These are phyloP conservation scores for Neopestalotiopsis rosae DNA, from an alignment of 2,329 filamentous ascomycete species.

Conservation along the genomic window DNA sequence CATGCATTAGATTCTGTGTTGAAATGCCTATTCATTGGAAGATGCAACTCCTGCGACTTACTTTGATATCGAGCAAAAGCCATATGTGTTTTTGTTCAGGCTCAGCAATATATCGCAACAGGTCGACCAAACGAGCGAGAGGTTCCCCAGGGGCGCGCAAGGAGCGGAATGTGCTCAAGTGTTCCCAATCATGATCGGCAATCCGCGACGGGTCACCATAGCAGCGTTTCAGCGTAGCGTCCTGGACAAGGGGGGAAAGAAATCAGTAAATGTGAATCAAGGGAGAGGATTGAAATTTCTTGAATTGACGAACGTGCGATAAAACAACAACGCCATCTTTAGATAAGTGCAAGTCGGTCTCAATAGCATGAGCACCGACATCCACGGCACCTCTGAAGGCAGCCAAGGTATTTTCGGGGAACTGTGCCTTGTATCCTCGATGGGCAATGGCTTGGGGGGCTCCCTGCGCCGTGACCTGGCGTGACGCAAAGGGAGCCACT, in stretches of 20 bases:
- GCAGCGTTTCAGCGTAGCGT: constrained; percentile 78
- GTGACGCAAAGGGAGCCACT: not conserved
- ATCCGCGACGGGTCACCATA: constrained; percentile 78
- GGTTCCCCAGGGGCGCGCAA: constrained; percentile 68
- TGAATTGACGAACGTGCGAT: constrained; percentile 66
- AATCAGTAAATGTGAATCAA: no score
- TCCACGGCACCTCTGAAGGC: constrained; percentile 77
- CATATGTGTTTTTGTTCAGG: constrained; percentile 73
- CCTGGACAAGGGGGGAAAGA: constrained; percentile 53
- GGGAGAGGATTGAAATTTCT: not conserved
- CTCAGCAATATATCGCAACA: constrained; percentile 73
- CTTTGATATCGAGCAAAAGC: constrained; percentile 89
- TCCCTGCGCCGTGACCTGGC: not conserved
- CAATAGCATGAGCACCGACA: constrained; percentile 79
- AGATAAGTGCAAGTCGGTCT: constrained; percentile 87
- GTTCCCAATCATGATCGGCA: constrained; percentile 76
- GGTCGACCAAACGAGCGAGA: constrained; percentile 76
- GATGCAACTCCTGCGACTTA: no score
- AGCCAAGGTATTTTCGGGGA: constrained; percentile 87
- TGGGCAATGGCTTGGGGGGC: constrained; percentile 78
- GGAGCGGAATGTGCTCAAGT: constrained; percentile 73
- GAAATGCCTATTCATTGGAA: no score
- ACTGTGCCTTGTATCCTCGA: constrained; percentile 76
- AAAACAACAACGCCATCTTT: constrained; percentile 84
- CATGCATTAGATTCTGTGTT: not conserved